phyloP scores from a whole-genome alignment of 106 monocot species.

The Cymbidium sinense region DNA sequence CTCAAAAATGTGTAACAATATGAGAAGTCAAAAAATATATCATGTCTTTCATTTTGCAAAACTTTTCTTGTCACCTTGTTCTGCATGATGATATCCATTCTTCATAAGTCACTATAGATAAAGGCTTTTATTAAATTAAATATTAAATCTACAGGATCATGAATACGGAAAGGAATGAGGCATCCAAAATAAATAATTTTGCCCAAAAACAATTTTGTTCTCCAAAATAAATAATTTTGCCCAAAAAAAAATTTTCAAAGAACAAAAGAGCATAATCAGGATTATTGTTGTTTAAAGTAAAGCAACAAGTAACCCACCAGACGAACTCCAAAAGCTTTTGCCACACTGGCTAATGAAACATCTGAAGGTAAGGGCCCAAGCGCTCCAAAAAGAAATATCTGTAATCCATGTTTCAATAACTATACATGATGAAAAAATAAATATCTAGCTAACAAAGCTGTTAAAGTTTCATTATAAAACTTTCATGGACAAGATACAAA shows the following conservation, averaged over 20 bases:
- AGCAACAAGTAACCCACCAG: conserved; percentile 36
- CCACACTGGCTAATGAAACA: conserved; percentile 88
- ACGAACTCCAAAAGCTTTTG: conserved; percentile 96
- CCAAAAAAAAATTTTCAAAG: not conserved
- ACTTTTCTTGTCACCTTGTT: too few relatives aligned
- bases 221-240: not conserved
- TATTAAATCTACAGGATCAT: not conserved
- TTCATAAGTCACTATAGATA: not conserved
- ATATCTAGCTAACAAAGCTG: not conserved
- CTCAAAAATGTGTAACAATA: too few relatives aligned
- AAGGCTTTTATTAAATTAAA: not conserved
- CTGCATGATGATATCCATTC: not conserved
- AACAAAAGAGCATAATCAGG: not conserved
- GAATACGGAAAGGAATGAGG: not conserved
- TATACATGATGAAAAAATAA: not conserved
- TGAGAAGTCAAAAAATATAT: too few relatives aligned
- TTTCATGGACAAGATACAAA: not conserved
- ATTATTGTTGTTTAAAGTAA: not conserved
- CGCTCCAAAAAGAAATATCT: conserved; percentile 93
- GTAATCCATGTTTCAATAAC: not conserved
- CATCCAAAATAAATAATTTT: not conserved
- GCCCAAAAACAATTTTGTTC: not conserved
- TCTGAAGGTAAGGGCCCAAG: conserved; percentile 97
- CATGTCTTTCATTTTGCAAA: too few relatives aligned
- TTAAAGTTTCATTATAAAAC: not conserved